These are phyloP conservation scores for Lentinula boryana DNA, from an alignment of 768 basidiomycete species.

Conservation along the genomic window DNA sequence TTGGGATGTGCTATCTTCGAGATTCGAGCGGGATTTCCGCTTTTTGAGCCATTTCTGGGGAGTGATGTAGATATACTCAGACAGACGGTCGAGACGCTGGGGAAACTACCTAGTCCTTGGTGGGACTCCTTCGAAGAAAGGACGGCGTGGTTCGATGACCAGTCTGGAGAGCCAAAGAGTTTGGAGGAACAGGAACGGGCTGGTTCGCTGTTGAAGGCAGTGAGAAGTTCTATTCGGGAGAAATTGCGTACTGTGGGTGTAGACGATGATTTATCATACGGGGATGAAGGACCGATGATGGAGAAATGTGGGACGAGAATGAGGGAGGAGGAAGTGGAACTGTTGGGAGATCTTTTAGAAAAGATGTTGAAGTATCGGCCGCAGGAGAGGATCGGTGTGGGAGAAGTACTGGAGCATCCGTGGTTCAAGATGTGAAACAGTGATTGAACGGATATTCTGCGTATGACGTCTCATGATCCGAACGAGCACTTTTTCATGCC, in stretches of 20 bases:
- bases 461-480: too few species aligned
- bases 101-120: constrained; percentile 36
- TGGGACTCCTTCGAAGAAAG: constrained; percentile 27
- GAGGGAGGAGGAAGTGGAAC: constrained; percentile 23
- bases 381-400: constrained; percentile 33
- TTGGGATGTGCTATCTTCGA: constrained; percentile 9
- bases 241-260: constrained; percentile 23
- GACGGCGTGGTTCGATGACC: constrained; percentile 29
- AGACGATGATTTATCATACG: constrained; percentile 16
- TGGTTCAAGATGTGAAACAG: constrained; percentile 10
- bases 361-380: constrained; percentile 35
- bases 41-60: constrained; percentile 32
- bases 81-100: constrained; percentile 29
- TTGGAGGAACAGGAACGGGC: neutral
- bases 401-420: constrained; percentile 27
- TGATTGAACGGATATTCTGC: too few species aligned
- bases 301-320: constrained; percentile 16
- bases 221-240: constrained; percentile 20
- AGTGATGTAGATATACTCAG: constrained; percentile 22
- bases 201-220: neutral
- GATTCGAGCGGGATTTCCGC: constrained; percentile 15
- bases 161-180: constrained; percentile 20
- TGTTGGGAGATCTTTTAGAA: constrained; percentile 31
- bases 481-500: too few species aligned
- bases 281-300: constrained; percentile 26